Evolutionary conservation across 345 rosid genomes (phyloP), one percentile per base, ranked within the genome.

Genomic region (Populus pruinosa): DNA sequence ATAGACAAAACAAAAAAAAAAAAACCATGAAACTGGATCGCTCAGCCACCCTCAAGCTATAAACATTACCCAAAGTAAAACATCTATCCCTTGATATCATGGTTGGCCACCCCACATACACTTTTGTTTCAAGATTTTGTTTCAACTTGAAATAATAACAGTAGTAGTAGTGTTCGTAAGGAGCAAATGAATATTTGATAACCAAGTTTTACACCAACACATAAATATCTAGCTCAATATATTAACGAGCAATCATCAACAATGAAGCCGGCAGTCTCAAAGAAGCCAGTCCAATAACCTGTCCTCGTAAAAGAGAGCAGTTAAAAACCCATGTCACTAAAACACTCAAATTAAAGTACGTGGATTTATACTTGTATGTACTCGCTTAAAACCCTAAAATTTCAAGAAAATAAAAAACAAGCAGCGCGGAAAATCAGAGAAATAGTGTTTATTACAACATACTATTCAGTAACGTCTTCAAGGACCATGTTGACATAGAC

Each of bases 401-500:
- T 61, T 9, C 65, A 21, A 8, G 62, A 1, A 71, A 33, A 27
- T 9, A 29, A 8, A 49, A 18, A 43, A 41, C 47, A 41, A 31
- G 36, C 14, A 70, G 35, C 12, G 9, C 55, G 23, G 49, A 65
- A 72, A 67, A 61, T 18, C 17, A 36, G 47, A 73, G 41, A 35
- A 25, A 25, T 17, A 67, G 71, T 10, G 21, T 56, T 23, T 11
- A 1, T 56, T n/a, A 59, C 1, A 1, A 75, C 88, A 50, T 87
- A 89, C 92, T 87, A 91, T 84, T 91, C 93, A 39, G 91, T 86
- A 83, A 89, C 92, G 79, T 87, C 96, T 81, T 90, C 91, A 11
- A 87, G 93, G 70, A 90, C 96, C 96, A 88, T 89, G 82, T 89
- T 93, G 80, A 92, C 95, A 70, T 92, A 90, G 73, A 92, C 95